Conservation (phyloP, 1,284 basidiomycete genomes). For the Cutaneotrichosporon sp. region DNA sequence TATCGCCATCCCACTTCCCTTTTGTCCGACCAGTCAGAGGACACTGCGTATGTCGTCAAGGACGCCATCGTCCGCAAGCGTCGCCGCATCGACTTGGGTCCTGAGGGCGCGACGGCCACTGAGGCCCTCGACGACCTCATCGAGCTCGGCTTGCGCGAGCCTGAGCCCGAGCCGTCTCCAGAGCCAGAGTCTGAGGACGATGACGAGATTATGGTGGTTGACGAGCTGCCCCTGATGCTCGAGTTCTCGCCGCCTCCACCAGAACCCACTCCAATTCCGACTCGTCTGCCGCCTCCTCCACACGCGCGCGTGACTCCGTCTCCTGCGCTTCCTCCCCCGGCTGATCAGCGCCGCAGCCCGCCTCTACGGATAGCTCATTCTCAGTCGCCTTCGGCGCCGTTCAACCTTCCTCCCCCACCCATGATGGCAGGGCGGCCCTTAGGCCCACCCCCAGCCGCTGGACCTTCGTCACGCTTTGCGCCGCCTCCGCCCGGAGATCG, state of each 20-base stretch:
- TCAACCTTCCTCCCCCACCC: slow-evolving; percentile 3
- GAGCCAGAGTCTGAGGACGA: slow-evolving; percentile 15
- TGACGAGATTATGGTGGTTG: slow-evolving; percentile 6
- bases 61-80: slow-evolving; percentile 26
- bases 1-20: slow-evolving; percentile 22
- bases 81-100: slow-evolving; percentile 19
- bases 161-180: slow-evolving; percentile 12
- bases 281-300: slow-evolving; percentile 5
- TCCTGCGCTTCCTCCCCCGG: background rate
- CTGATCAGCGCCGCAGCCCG: background rate
- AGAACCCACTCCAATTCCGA: background rate
- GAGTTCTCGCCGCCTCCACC: slow-evolving; percentile 7
- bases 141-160: slow-evolving; percentile 24
- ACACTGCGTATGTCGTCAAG: slow-evolving; percentile 21
- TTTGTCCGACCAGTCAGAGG: slow-evolving; percentile 29
- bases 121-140: slow-evolving; percentile 29
- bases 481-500: background rate
- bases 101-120: slow-evolving; percentile 11
- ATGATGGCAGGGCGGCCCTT: background rate
- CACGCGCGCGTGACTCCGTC: background rate
- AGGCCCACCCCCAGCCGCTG: background rate
- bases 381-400: slow-evolving; percentile 8
- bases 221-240: slow-evolving; percentile 6
- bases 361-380: background rate
- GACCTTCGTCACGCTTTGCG: background rate